Evolutionary conservation across 805 yeast species (phyloP), one percentile per base, ranked within the genome.

Genomic region (Saccharomycopsis olivae): DNA sequence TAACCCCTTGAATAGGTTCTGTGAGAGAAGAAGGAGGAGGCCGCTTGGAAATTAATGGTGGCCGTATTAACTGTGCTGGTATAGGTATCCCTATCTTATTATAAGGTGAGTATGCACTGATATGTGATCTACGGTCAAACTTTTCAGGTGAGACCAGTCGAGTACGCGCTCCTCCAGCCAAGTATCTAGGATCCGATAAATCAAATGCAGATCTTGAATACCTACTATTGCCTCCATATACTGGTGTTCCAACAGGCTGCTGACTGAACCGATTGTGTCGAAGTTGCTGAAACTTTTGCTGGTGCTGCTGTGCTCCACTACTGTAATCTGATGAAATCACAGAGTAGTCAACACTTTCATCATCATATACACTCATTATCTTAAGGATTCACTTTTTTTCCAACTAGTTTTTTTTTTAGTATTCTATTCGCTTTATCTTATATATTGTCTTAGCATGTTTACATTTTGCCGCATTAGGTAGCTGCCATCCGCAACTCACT

Each of bases 1-100:
- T n/a, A n/a, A n/a, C n/a, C n/a, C n/a, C n/a, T n/a, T n/a, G n/a
- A n/a, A n/a, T n/a, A n/a, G n/a, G n/a, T n/a, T n/a, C n/a, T n/a
- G n/a, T n/a, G n/a, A n/a, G n/a, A n/a, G n/a, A n/a, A n/a, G n/a
- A n/a, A n/a, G n/a, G n/a, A n/a, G n/a, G n/a, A n/a, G n/a, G n/a
- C n/a, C n/a, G n/a, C n/a, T n/a, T n/a, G n/a, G n/a, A n/a, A n/a
- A 44, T 44, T 29, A 44, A 36, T 4, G 47, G 47, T 5, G 47
- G 47, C 15, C 21, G 36, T 19, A 27, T 18, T 20, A 44, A 36
- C 3, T 17, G 16, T 4, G 38, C 38, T 3, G 47, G 47, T 13
- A 44, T 28, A n/a, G 47, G 44, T 13, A 44, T 32, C 8, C 37
- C 44, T 24, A 36, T 36, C 16, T 19, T 21, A 18, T 39, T 43